Conservation (phyloP, 2,329 filamentous ascomycete genomes). For the Botrytis aclada region DNA sequence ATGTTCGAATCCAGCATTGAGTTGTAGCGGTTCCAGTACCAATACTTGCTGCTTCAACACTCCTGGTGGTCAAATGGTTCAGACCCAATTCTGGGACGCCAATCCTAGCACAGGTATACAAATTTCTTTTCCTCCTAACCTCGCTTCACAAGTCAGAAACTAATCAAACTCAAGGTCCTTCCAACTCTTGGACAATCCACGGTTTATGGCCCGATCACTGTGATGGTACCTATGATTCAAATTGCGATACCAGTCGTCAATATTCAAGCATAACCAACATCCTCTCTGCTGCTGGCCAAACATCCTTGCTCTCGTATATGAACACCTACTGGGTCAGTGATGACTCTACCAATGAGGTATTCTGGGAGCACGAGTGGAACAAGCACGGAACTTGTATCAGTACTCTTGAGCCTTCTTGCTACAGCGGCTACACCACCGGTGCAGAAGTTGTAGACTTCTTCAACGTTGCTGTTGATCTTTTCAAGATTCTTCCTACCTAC, state of each 20-base stretch:
- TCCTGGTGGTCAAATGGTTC: conserved; percentile 67
- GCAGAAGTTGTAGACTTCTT: conserved; percentile 56
- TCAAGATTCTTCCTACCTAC: conserved; percentile 65
- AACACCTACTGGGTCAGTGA: conserved; percentile 60
- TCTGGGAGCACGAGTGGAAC: conserved; percentile 74
- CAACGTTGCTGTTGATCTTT: conserved; percentile 37
- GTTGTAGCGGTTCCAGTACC: conserved; percentile 54
- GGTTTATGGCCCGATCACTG: conserved; percentile 66
- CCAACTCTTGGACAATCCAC: conserved; percentile 70
- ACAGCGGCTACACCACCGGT: conserved; percentile 41
- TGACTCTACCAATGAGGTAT: conserved; percentile 57
- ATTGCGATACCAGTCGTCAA: conserved; percentile 60
- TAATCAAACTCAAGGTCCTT: conserved; percentile 40
- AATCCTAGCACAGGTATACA: conserved; percentile 48
- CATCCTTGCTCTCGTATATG: conserved; percentile 63
- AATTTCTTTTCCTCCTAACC: neutral
- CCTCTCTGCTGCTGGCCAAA: conserved; percentile 51
- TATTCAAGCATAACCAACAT: conserved; percentile 65
- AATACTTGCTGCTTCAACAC: conserved; percentile 74
- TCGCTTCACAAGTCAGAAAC: neutral
- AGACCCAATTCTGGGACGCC: conserved; percentile 78
- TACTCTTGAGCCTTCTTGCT: conserved; percentile 66
- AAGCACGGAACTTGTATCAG: conserved; percentile 74
- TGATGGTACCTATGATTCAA: conserved; percentile 64
- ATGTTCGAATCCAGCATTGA: conserved; percentile 30